phyloP scores from a whole-genome alignment of 305 asterid species.

The Petunia hybrid region DNA sequence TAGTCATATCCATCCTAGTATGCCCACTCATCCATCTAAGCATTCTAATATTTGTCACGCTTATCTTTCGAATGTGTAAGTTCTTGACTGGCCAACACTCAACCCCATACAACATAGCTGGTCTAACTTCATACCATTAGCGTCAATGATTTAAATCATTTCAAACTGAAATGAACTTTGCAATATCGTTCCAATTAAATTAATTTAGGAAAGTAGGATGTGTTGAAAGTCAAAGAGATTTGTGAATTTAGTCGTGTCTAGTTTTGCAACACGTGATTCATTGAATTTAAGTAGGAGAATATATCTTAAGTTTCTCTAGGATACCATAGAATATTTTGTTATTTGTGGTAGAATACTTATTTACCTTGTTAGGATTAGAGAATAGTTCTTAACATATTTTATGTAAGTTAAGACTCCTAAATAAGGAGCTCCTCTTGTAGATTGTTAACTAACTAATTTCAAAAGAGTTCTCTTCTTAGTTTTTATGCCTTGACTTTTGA shows the following conservation, averaged over 20 bases:
- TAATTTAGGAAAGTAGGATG: not conserved
- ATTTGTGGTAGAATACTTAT: not conserved
- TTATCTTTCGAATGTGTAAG: no score
- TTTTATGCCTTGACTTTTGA: not conserved
- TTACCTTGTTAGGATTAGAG: not conserved
- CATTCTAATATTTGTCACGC: no score
- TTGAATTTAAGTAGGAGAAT: not conserved
- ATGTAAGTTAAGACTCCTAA: not conserved
- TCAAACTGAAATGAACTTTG: not conserved
- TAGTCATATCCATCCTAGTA: no score
- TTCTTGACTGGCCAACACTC: no score
- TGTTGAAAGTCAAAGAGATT: not conserved
- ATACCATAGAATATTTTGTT: not conserved
- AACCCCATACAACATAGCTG: no score
- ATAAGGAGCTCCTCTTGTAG: constrained; percentile 22
- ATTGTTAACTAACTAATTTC: not conserved
- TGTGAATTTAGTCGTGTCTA: not conserved
- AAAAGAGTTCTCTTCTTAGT: constrained; percentile 19
- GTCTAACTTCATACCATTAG: not conserved
- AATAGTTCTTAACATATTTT: not conserved
- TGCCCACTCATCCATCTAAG: no score
- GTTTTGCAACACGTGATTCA: not conserved
- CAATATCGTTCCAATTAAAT: not conserved
- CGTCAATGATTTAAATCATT: not conserved
- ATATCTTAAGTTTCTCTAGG: not conserved